phyloP scores from a whole-genome alignment of 2,329 filamentous ascomycete genomes.

The Calonectria pauciramosa region DNA sequence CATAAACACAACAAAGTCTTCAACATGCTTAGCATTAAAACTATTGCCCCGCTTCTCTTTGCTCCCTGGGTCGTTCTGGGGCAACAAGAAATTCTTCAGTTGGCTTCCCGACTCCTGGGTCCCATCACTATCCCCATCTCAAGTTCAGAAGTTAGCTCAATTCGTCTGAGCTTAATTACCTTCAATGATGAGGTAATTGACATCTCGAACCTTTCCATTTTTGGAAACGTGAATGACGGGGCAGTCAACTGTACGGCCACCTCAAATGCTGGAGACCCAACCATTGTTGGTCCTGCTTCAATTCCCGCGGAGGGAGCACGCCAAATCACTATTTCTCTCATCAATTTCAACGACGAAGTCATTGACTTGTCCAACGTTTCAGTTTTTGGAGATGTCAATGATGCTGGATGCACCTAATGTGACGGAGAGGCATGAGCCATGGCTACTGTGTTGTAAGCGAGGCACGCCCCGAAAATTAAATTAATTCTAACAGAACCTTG shows the following conservation, averaged over 20 bases:
- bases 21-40: not conserved
- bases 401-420: not conserved
- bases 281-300: not conserved
- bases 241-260: not conserved
- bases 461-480: not conserved
- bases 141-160: not conserved
- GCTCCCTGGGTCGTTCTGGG: not conserved
- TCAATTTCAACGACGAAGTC: not conserved
- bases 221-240: not conserved
- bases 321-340: not conserved
- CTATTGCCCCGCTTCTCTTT: not conserved
- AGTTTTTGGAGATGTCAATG: not conserved
- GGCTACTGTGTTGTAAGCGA: not conserved
- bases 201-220: not conserved
- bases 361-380: not conserved
- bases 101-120: not conserved
- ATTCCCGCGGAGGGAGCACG: not conserved
- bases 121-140: not conserved
- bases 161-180: not conserved
- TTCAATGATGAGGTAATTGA: not conserved
- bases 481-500: not conserved
- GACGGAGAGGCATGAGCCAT: not conserved
- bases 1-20: not conserved
- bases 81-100: not conserved
- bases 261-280: not conserved